Evolutionary conservation across 208 protist genomes (phyloP).

Genomic region (Crithidia sp.): DNA sequence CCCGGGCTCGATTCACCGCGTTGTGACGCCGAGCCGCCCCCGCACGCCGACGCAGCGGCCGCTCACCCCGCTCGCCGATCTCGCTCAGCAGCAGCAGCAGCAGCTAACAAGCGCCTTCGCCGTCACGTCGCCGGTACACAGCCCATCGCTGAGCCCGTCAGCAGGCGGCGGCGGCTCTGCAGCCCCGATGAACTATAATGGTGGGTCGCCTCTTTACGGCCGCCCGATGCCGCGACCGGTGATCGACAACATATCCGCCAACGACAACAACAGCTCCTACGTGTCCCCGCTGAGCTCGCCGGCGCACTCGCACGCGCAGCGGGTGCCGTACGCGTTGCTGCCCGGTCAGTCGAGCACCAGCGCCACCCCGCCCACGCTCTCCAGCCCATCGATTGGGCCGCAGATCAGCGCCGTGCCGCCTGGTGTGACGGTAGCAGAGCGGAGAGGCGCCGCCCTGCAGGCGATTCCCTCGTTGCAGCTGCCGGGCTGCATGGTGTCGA

Average conservation of each 20-base stretch:
- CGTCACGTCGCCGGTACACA: constrained; percentile 17
- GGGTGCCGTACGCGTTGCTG: background rate
- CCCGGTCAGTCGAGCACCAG: background rate
- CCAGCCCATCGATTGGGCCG: constrained; percentile 11
- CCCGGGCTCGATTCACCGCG: constrained; percentile 46
- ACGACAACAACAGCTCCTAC: constrained; percentile 15
- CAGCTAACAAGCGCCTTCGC: constrained; percentile 16
- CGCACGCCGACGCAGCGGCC: constrained; percentile 35
- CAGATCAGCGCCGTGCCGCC: background rate
- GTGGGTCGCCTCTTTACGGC: background rate
- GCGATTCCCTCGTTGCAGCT: constrained; percentile 12
- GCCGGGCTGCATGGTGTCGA: constrained; percentile 1
- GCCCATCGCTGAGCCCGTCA: constrained; percentile 1
- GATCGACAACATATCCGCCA: background rate
- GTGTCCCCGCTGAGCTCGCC: constrained; percentile 20
- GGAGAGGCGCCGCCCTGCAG: background rate
- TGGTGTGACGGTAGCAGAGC: background rate
- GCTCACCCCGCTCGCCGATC: constrained; percentile 56
- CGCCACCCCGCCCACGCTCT: constrained; percentile 6
- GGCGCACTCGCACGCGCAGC: constrained; percentile 2
- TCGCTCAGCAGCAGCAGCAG: constrained; percentile 28
- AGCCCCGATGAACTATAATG: background rate
- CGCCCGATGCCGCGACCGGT: background rate
- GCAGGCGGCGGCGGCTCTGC: background rate
- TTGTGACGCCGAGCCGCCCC: constrained; percentile 34